Conservation (phyloP, 2,329 filamentous ascomycete genomes). For the Fusarium equiseti region DNA sequence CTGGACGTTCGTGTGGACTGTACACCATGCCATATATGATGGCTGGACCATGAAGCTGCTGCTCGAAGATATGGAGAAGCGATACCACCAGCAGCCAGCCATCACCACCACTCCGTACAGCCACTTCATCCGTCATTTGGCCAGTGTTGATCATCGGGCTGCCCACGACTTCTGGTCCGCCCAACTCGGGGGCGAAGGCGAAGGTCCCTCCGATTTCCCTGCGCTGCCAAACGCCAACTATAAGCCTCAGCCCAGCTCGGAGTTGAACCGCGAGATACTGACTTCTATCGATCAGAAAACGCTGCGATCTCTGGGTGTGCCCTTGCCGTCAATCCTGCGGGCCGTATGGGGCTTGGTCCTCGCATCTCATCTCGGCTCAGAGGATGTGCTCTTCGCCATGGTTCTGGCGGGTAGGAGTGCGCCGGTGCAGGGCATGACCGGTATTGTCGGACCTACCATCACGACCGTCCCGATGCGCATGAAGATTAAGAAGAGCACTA, state of each 20-base stretch:
- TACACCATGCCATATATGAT: slow-evolving; percentile 18
- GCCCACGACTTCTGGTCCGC: slow-evolving; percentile 11
- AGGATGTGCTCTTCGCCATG: slow-evolving; percentile 14
- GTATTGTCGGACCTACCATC: slow-evolving; percentile 15
- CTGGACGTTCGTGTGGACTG: slow-evolving; percentile 13
- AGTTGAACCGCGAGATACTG: slow-evolving; percentile 11
- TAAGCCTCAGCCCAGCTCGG: slow-evolving; percentile 11
- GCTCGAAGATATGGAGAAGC: slow-evolving; percentile 15
- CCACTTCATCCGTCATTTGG: slow-evolving; percentile 13
- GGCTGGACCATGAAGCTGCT: slow-evolving; percentile 15
- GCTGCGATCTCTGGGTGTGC: slow-evolving; percentile 11
- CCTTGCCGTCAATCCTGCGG: slow-evolving; percentile 11
- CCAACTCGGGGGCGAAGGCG: slow-evolving; percentile 7
- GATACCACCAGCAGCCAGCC: slow-evolving; percentile 13
- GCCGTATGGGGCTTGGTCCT: slow-evolving; percentile 13
- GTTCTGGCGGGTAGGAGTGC: slow-evolving; percentile 14
- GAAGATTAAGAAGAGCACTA: slow-evolving; percentile 17
- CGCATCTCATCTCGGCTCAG: slow-evolving; percentile 12
- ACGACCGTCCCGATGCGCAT: slow-evolving; percentile 15
- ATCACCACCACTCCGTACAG: slow-evolving; percentile 15
- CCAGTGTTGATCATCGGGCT: slow-evolving; percentile 13
- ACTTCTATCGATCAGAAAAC: slow-evolving; percentile 14
- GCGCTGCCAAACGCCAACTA: slow-evolving; percentile 10
- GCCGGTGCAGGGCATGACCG: slow-evolving; percentile 12
- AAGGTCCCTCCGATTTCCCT: slow-evolving; percentile 14